These are phyloP conservation scores for Rusavskia elegans DNA, from an alignment of 495 filamentous ascomycete genomes.

Conservation along the genomic window DNA sequence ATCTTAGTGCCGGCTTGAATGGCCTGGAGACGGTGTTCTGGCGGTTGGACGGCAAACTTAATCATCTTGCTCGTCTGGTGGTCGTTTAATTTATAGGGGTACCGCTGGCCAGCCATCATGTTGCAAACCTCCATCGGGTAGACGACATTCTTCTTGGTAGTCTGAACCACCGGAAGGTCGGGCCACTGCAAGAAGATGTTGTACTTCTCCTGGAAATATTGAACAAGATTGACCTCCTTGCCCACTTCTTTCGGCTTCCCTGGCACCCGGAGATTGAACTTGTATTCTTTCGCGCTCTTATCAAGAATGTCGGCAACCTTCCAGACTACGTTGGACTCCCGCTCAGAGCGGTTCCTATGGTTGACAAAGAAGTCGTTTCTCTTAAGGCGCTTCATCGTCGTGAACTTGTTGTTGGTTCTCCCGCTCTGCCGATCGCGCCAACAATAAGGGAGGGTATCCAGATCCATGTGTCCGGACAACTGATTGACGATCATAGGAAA, in stretches of 20 bases:
- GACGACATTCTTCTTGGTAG: constrained; percentile 41
- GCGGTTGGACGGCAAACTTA: constrained; percentile 59
- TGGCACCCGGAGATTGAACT: constrained; percentile 40
- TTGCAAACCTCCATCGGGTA: constrained; percentile 68
- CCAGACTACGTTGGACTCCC: constrained; percentile 10
- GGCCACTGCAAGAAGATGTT: constrained; percentile 35
- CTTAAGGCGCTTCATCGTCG: constrained; percentile 10
- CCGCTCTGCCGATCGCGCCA: background rate
- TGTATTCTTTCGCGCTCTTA: constrained; percentile 6
- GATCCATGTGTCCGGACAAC: background rate
- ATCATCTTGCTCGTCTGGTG: constrained; percentile 63
- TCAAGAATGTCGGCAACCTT: background rate
- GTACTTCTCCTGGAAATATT: constrained; percentile 59
- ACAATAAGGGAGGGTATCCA: background rate
- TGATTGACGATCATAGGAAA: constrained; percentile 3
- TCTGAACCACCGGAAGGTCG: constrained; percentile 54
- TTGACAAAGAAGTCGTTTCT: constrained; percentile 52
- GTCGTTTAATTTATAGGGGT: constrained; percentile 61
- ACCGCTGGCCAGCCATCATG: constrained; percentile 53
- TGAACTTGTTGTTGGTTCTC: background rate
- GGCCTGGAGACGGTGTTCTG: constrained; percentile 39
- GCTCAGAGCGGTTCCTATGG: constrained; percentile 31
- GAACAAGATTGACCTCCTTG: constrained; percentile 30
- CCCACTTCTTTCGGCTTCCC: constrained; percentile 10
- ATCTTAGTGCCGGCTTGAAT: constrained; percentile 49